Evolutionary conservation across 176 grass and related monocot species (phyloP).

Genomic region (Eragrostis nindensis): DNA sequence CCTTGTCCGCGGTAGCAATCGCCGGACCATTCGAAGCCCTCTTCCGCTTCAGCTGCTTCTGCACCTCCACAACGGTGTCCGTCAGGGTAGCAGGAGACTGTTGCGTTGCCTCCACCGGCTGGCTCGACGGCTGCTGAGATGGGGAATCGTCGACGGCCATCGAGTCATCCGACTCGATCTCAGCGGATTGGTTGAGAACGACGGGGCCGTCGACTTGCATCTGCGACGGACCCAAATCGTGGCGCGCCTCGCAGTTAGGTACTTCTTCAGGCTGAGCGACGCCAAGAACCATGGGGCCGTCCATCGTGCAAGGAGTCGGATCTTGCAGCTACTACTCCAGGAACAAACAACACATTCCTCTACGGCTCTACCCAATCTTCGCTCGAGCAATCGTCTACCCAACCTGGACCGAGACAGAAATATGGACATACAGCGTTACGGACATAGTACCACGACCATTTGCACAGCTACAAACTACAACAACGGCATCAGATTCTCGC

Average conservation of each 20-base stretch:
- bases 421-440: neutral
- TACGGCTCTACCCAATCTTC: neutral
- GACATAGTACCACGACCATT: neutral
- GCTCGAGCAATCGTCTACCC: neutral
- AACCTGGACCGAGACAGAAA: conserved; percentile 10
- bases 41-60: conserved; percentile 89
- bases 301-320: conserved; percentile 14
- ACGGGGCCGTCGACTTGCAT: conserved; percentile 44
- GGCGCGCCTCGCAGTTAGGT: neutral
- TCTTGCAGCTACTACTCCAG: neutral
- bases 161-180: conserved; percentile 26
- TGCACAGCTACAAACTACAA: neutral
- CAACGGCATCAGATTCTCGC: neutral
- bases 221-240: conserved; percentile 8
- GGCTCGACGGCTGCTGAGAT: neutral
- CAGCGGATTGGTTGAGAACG: conserved; percentile 23
- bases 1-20: conserved; percentile 59
- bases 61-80: conserved; percentile 40
- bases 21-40: conserved; percentile 48
- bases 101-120: neutral
- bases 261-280: conserved; percentile 2
- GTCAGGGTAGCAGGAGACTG: conserved; percentile 17
- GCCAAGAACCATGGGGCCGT: conserved; percentile 25
- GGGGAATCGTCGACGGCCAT: conserved; percentile 52
- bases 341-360: conserved; percentile 9